Base-by-base conservation (phyloP, 2,329 filamentous ascomycete species). In the Bipolaris sorokiniana region DNA sequence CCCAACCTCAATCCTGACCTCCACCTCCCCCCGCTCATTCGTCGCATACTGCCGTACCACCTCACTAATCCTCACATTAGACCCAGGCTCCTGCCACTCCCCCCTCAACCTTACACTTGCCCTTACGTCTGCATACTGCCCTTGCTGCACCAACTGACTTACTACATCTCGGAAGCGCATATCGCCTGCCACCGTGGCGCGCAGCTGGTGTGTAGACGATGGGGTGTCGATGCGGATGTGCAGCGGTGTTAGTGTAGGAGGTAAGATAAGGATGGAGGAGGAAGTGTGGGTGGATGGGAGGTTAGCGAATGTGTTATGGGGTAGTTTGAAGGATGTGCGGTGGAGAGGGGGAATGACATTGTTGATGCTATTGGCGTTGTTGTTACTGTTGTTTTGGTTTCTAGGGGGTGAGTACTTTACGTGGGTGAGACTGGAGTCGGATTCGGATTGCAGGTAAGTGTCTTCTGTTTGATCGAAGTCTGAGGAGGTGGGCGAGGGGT, bases 131-230 rank as follows among this genome's bases (percentile, higher is more conserved):
- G n/a, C 33, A 6, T 6, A 9, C 13, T 53, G n/a, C 15, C 15
- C 33, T 13, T 33, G 22, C 5, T 26, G n/a, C 9, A 65, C 15
- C 10, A 67, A 1, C 23, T 65, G 63, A 18, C 33, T 49, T 0
- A 65, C 28, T 1, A 62, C 51, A 16, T 65, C 61, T 15, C 58
- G 53, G 13, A 65, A 41, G 1, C 50, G 62, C 64, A 61, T 56
- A 31, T 61, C 59, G 0, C 53, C 48, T 6, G 59, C 57, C 3
- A 65, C 58, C 1, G 49, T 52, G 7, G 38, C 61, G 4, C 41
- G 44, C 4, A 67, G 3, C 11, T 44, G 51, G 4, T 55, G 22
- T 11, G 10, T 40, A 13, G 23, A n/a, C 33, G 13, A 22, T 18
- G 13, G 15, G 11, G 48, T 42, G 4, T 20, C 37, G 10, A 28